Percentiles rank a stretch among this genome's conserved stretches.
phyloP scores from a whole-genome alignment of 352 stramenopile genomes.

The Pythium chondricola region DNA sequence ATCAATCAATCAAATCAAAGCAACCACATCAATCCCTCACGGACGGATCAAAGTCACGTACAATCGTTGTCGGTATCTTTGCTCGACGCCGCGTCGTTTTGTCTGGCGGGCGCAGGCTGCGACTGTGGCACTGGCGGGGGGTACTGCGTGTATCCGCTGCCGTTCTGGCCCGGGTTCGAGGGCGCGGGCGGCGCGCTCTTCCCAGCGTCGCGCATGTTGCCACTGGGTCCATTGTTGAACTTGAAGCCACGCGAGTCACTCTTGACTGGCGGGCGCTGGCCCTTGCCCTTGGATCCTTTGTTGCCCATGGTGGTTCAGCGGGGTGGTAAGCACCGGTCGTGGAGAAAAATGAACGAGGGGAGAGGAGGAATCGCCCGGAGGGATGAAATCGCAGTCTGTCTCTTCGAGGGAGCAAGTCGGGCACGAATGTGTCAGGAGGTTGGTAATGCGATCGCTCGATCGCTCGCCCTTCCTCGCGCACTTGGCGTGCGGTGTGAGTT shows the following conservation, averaged over 20 bases:
- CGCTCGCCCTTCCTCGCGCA: slow-evolving; percentile 8
- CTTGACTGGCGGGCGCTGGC: slow-evolving; percentile 70
- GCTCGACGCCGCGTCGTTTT: slow-evolving; percentile 3
- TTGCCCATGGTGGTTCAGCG: slow-evolving; percentile 57
- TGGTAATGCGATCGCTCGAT: slow-evolving; percentile 17
- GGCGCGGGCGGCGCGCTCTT: slow-evolving; percentile 70
- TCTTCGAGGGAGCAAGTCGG: no score
- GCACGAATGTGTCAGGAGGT: no score
- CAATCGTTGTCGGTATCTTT: slow-evolving; percentile 50
- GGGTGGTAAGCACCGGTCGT: slow-evolving; percentile 1
- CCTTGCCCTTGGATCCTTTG: slow-evolving; percentile 76
- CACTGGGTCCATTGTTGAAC: slow-evolving; percentile 42
- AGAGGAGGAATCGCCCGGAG: neutral
- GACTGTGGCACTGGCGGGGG: slow-evolving; percentile 3
- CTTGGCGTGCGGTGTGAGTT: no score
- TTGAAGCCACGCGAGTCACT: slow-evolving; percentile 81
- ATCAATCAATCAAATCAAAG: neutral
- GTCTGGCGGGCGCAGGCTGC: neutral
- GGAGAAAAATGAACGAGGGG: slow-evolving; percentile 8
- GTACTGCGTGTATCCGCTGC: slow-evolving; percentile 17
- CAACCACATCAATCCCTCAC: neutral
- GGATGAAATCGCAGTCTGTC: neutral
- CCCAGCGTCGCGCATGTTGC: slow-evolving; percentile 46
- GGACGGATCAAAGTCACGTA: slow-evolving; percentile 24
- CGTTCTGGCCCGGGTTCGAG: slow-evolving; percentile 23